Evolutionary conservation across 805 yeast species (phyloP), one percentile per base, ranked within the genome.

Genomic region (Wickerhamiella domercqiae): DNA sequence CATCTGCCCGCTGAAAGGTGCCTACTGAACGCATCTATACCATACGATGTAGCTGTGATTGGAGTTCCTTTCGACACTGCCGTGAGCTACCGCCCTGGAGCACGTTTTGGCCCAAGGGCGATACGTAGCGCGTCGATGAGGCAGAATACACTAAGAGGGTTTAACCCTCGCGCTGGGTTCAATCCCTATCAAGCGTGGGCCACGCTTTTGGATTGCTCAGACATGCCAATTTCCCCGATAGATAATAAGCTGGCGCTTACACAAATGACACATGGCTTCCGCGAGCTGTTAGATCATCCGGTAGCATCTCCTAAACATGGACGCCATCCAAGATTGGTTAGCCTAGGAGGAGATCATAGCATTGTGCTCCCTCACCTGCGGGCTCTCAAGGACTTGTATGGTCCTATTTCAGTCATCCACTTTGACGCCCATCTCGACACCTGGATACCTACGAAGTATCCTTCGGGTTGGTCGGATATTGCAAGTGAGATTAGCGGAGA

Each of bases 41-140:
- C 60, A 2, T 82, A 66, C 47, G 93, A 81, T 47, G 67, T 81
- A 35, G 93, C 75, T 0, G 45, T 81, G 11, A 64, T 80, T 39
- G 93, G 93, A 3, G 76, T 78, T 1, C 93, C 93, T 0, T 81
- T 80, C 48, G 93, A 80, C 51, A 80, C 90, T 5, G 87, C 87
- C 0, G 75, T 75, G 0, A 68, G 84, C 1, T 80, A 73, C 54
- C 64, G 93, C 36, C 69, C 86, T 0, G 93, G 93, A 5, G 86
- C 93, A 2, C 59, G 93, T 38, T 80, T 80, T 56, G 93, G 93
- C 2, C 93, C 78, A 4, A 44, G 60, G 15, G 59, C 59, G 6
- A 53, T 57, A 34, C 47, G 62, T 9, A 56, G 51, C 4, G 61
- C 60, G 3, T 55, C 60, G 14, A 50, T 49, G 50, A 66, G 93